These are phyloP conservation scores for Pyrenophora seminiperda DNA, from an alignment of 2,329 filamentous ascomycete genomes.

Conservation along the genomic window DNA sequence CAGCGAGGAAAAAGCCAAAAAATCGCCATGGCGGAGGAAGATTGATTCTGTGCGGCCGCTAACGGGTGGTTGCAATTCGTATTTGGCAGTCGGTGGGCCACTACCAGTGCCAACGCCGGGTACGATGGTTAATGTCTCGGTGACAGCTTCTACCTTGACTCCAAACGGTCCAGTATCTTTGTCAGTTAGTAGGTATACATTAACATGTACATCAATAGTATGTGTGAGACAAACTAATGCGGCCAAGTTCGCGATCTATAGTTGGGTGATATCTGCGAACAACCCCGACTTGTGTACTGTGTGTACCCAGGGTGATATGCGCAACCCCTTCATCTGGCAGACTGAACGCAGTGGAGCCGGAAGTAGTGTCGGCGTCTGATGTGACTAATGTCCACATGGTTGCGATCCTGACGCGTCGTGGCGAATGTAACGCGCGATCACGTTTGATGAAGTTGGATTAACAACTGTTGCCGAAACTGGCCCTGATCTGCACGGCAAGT, in stretches of 20 bases:
- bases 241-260: conserved; percentile 20
- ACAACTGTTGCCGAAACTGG: conserved; percentile 4
- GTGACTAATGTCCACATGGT: conserved; percentile 26
- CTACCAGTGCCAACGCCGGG: conserved; percentile 6
- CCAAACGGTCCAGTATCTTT: conserved; percentile 24
- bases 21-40: conserved; percentile 37
- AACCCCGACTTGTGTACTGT: conserved; percentile 1
- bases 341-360: not conserved
- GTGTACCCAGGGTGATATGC: conserved; percentile 6
- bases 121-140: conserved; percentile 22
- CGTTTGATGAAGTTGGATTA: conserved; percentile 9
- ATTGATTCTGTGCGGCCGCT: conserved; percentile 29
- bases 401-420: conserved; percentile 24
- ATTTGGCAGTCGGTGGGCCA: conserved; percentile 8
- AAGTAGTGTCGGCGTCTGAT: not conserved
- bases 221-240: conserved; percentile 21
- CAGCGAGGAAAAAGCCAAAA: conserved; percentile 21
- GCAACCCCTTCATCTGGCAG: conserved; percentile 11
- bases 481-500: conserved; percentile 21
- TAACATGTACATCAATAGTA: not conserved
- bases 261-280: not conserved
- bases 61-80: conserved; percentile 26
- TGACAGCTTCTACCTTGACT: conserved; percentile 35
- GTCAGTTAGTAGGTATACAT: not conserved
- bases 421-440: conserved; percentile 26